phyloP scores from a whole-genome alignment of 208 protist species.

The Leishmania amazonensis region DNA sequence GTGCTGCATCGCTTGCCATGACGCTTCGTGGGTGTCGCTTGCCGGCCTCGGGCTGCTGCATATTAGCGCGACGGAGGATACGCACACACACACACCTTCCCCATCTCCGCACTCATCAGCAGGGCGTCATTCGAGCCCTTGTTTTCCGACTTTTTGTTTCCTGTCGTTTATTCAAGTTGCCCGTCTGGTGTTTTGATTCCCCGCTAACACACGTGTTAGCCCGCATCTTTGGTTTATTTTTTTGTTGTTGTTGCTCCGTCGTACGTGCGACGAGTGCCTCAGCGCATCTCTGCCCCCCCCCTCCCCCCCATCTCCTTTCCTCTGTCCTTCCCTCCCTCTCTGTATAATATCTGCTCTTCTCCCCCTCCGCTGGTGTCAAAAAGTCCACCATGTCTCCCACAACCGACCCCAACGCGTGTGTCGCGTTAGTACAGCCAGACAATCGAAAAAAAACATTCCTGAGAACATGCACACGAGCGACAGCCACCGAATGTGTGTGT shows the following conservation, averaged over 20 bases:
- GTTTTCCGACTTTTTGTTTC: neutral
- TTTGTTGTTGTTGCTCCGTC: neutral
- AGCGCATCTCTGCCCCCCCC: neutral
- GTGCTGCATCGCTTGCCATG: conserved; percentile 15
- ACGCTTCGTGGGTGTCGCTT: neutral
- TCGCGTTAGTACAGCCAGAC: neutral
- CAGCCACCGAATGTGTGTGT: neutral
- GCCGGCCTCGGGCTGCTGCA: neutral
- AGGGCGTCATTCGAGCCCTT: neutral
- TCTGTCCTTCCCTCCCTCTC: neutral
- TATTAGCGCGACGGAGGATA: neutral
- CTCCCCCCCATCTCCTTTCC: neutral
- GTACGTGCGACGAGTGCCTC: neutral
- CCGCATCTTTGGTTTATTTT: neutral
- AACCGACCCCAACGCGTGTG: neutral
- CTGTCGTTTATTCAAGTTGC: no score
- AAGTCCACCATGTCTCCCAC: neutral
- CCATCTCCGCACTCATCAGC: neutral
- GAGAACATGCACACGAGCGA: neutral
- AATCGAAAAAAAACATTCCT: neutral
- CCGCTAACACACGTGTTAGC: neutral
- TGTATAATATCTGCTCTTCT: neutral
- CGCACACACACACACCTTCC: neutral
- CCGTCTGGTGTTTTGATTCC: neutral
- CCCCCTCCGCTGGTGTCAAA: neutral